A percentile compares a stretch with the other conserved stretches of the same genome.
Evolutionary conservation across 495 filamentous ascomycete genomes (phyloP).

Genomic region (Penicillium taxi): DNA sequence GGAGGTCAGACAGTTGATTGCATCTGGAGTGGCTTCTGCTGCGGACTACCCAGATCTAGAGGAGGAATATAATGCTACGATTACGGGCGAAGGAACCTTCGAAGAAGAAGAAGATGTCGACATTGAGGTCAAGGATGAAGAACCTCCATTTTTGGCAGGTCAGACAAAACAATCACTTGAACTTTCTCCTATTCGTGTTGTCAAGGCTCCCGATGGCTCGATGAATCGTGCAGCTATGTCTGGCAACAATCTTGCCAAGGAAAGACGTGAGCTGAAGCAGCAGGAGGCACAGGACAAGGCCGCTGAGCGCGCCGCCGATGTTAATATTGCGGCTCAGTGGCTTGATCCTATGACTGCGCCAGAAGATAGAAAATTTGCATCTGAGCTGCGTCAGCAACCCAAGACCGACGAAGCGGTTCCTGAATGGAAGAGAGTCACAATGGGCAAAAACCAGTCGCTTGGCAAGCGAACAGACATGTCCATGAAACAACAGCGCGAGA

Average conservation of each 20-base stretch:
- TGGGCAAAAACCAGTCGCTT: constrained; percentile 71
- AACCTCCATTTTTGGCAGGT: constrained; percentile 90
- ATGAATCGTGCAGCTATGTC: constrained; percentile 93
- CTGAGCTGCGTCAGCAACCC: constrained; percentile 58
- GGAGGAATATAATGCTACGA: constrained; percentile 82
- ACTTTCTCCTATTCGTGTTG: constrained; percentile 86
- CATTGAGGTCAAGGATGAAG: constrained; percentile 92
- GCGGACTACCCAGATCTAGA: constrained; percentile 91
- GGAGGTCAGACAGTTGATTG: constrained; percentile 95
- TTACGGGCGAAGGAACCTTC: constrained; percentile 79
- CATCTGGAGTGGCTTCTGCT: constrained; percentile 84
- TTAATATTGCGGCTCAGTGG: constrained; percentile 89
- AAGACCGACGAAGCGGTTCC: constrained; percentile 63
- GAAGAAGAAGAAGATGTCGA: constrained; percentile 96
- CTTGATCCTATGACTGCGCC: constrained; percentile 90
- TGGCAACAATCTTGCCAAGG: constrained; percentile 81
- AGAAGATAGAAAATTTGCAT: constrained; percentile 77
- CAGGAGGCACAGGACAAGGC: constrained; percentile 81
- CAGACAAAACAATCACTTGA: constrained; percentile 95
- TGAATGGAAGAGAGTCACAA: constrained; percentile 85
- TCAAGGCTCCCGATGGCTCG: constrained; percentile 94
- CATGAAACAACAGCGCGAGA: constrained; percentile 92
- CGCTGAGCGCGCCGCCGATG: constrained; percentile 65
- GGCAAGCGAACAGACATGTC: constrained; percentile 85
- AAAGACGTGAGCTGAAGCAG: constrained; percentile 79